phyloP scores from a whole-genome alignment of 352 stramenopile genomes.

The Saprolegnia parasitica region DNA sequence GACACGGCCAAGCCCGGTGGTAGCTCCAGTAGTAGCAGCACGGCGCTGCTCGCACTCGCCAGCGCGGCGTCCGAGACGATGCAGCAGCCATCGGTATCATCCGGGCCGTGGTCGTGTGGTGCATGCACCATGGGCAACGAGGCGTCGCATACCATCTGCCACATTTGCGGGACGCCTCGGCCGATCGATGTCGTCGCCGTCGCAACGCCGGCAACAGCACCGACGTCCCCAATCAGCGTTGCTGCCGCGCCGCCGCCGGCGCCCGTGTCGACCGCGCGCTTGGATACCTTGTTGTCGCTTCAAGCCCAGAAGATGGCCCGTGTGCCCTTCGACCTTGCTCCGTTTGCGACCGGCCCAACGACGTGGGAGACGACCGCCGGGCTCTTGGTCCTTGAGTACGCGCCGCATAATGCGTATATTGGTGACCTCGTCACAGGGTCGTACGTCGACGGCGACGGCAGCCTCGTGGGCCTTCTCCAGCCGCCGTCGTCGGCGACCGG shows the following conservation, averaged over 20 bases:
- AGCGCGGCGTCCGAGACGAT: conserved; percentile 16
- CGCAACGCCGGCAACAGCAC: conserved; percentile 32
- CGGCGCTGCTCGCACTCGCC: neutral
- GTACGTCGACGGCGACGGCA: conserved; percentile 68
- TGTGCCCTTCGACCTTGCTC: conserved; percentile 41
- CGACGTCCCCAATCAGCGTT: neutral
- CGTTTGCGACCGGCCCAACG: neutral
- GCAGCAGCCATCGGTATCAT: conserved; percentile 24
- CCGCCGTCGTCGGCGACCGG: conserved; percentile 42
- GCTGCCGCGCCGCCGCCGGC: neutral
- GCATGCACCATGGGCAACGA: conserved; percentile 83
- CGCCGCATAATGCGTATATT: conserved; percentile 37
- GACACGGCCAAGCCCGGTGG: conserved; percentile 10
- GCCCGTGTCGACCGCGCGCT: neutral
- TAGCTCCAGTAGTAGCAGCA: neutral
- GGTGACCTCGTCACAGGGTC: conserved; percentile 64
- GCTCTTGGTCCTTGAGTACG: conserved; percentile 44
- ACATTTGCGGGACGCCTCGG: conserved; percentile 63
- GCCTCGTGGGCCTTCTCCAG: conserved; percentile 48
- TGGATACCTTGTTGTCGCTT: conserved; percentile 36
- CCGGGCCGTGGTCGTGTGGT: conserved; percentile 44
- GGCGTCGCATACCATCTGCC: conserved; percentile 43
- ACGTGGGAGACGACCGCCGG: conserved; percentile 72
- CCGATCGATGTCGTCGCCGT: conserved; percentile 36
- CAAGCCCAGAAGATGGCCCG: conserved; percentile 22